A percentile compares a stretch with the other conserved stretches of the same genome.
Conservation (phyloP, 208 protist genomes). For the Trichomonas tenax region DNA sequence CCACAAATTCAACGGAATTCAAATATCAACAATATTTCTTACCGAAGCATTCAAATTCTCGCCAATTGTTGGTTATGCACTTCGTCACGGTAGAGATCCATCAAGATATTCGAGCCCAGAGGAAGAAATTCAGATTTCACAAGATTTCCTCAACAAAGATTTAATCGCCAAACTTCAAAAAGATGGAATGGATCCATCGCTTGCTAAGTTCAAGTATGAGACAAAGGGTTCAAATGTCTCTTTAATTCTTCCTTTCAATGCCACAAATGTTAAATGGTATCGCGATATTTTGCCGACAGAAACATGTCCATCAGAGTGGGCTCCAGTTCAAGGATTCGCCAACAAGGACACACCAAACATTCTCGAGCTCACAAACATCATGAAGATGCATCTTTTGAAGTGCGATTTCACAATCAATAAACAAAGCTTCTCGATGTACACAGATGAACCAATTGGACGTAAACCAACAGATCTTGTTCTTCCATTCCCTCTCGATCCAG, state of each 20-base stretch:
- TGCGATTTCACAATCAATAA: not conserved
- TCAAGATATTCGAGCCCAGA: not conserved
- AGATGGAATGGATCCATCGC: not conserved
- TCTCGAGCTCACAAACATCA: not conserved
- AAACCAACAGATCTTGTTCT: not conserved
- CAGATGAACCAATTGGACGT: not conserved
- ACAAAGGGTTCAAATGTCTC: not conserved
- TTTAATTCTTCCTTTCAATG: not conserved
- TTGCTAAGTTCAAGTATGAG: not conserved
- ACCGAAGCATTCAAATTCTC: not conserved
- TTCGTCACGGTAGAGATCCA: not conserved
- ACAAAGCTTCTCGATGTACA: not conserved
- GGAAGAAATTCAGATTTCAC: not conserved
- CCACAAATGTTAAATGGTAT: not conserved
- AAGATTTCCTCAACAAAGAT: not conserved
- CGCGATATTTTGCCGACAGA: not conserved
- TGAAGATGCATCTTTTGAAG: not conserved
- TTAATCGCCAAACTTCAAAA: not conserved
- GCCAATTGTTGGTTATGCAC: not conserved
- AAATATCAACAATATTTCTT: not conserved
- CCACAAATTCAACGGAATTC: not conserved
- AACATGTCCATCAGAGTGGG: not conserved
- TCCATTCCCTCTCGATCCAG: not conserved
- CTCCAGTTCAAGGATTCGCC: not conserved
- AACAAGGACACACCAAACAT: not conserved